These are phyloP conservation scores for Fusarium sp. DNA, from an alignment of 2,329 filamentous ascomycete genomes.

Conservation along the genomic window DNA sequence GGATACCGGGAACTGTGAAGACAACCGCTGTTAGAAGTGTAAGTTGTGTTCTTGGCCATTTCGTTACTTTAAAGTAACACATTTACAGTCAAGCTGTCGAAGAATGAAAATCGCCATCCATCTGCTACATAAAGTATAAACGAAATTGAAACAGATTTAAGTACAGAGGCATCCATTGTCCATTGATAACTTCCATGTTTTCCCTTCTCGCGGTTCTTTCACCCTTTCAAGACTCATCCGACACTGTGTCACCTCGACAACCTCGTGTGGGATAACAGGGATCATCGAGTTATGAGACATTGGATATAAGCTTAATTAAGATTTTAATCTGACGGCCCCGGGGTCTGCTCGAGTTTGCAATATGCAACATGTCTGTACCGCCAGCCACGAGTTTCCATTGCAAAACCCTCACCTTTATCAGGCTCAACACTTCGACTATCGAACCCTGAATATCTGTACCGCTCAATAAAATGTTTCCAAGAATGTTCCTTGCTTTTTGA, in stretches of 20 bases:
- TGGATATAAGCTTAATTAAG: conserved; percentile 4
- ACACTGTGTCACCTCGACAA: not conserved
- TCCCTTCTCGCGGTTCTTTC: not conserved
- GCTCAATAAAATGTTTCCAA: too few species aligned
- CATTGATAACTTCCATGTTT: not conserved
- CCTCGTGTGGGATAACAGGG: not conserved
- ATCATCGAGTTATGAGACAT: not conserved
- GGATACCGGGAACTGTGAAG: fast-evolving
- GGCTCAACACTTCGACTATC: not conserved
- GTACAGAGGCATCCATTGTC: not conserved
- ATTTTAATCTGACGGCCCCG: not conserved
- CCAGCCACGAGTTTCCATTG: not conserved
- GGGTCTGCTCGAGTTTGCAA: not conserved
- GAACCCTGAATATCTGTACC: too few species aligned
- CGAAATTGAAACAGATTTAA: not conserved
- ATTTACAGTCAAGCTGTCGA: not conserved
- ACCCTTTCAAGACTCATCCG: not conserved
- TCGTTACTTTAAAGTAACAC: too few species aligned
- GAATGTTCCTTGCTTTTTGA: too few species aligned
- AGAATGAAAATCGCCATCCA: not conserved
- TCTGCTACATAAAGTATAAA: not conserved
- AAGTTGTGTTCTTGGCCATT: not conserved
- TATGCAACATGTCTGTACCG: conserved; percentile 3
- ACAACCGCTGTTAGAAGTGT: too few species aligned
- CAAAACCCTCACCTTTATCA: not conserved